These are phyloP conservation scores for Diddensiella santjacobensis DNA, from an alignment of 805 yeast species.

Conservation along the genomic window DNA sequence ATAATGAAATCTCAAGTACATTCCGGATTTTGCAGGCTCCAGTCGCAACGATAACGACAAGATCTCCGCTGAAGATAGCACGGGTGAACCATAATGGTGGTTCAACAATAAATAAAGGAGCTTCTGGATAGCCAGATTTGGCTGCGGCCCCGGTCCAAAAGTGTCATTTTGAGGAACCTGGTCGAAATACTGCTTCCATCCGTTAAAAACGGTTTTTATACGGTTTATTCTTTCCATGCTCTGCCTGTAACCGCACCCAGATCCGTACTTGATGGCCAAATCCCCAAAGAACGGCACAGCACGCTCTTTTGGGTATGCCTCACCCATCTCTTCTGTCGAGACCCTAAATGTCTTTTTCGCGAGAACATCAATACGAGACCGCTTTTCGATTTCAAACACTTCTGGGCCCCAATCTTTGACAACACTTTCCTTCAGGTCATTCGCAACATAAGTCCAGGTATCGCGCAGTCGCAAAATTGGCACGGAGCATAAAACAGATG, in stretches of 20 bases:
- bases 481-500: conserved; percentile 74
- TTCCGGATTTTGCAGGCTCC: conserved; percentile 59
- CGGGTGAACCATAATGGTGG: conserved; percentile 35
- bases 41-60: conserved; percentile 60
- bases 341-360: conserved; percentile 41
- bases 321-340: conserved; percentile 74
- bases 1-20: conserved; percentile 41
- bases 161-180: conserved; percentile 44
- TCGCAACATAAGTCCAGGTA: conserved; percentile 72
- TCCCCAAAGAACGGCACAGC: conserved; percentile 93
- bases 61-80: conserved; percentile 38
- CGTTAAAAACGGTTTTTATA: conserved; percentile 64
- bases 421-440: conserved; percentile 53
- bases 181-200: conserved; percentile 75
- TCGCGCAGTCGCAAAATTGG: conserved; percentile 71
- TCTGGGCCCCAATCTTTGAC: conserved; percentile 91
- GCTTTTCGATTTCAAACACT: conserved; percentile 78
- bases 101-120: conserved; percentile 46
- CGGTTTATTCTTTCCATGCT: conserved; percentile 64
- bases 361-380: conserved; percentile 57
- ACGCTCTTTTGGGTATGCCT: conserved; percentile 64
- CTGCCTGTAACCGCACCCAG: conserved; percentile 42
- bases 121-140: conserved; percentile 35
- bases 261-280: conserved; percentile 50
- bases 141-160: conserved; percentile 28